Base-by-base conservation (phyloP, 495 filamentous ascomycete genomes). In the Daldinia loculata region DNA sequence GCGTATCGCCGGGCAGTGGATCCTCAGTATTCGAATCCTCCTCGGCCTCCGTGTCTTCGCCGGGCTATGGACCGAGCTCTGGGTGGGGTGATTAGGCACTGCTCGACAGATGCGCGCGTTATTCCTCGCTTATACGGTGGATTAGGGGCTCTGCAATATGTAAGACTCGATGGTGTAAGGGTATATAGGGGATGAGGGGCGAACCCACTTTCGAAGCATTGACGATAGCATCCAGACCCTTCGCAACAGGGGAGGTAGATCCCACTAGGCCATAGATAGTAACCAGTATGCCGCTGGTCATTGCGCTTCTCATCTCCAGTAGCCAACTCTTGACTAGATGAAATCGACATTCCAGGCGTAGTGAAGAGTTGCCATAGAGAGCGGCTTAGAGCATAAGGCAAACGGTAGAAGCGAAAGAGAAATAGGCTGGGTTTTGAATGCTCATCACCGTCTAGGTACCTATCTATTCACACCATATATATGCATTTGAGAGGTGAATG, bases 161-260 rank as follows among this genome's bases (percentile, higher is more conserved):
- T n/a, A 36, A 36, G 12, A 36, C 12, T 36, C 22, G 24, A 12
- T 15, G 26, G 50, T 24, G 32, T 48, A 19, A 52, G 43, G 56
- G 22, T 26, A 36, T 56, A 56, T n/a, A 60, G 36, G 26, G 26
- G 56, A n/a, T 53, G 6, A 30, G 41, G 51, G 52, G 30, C 4
- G 66, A 58, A 17, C 56, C 58, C 57, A 55, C 36, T 39, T 48
- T 30, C 58, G 17, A 27, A 7, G 39, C 30, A n/a, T 61, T 52
- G 48, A 45, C 36, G 51, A 26, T 27, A 22, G 11, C 51, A 39
- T 50, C 41, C 30, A 32, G 30, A 24, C 30, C 52, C 19, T 52
- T 36, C 6, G 43, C n/a, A 22, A 53, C 41, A 22, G 59, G 59
- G 30, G 52, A 30, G 19, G 50, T 12, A 58, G 22, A 39, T 43